Evolutionary conservation across 495 filamentous ascomycete genomes (phyloP).

Genomic region (Podospora comata): DNA sequence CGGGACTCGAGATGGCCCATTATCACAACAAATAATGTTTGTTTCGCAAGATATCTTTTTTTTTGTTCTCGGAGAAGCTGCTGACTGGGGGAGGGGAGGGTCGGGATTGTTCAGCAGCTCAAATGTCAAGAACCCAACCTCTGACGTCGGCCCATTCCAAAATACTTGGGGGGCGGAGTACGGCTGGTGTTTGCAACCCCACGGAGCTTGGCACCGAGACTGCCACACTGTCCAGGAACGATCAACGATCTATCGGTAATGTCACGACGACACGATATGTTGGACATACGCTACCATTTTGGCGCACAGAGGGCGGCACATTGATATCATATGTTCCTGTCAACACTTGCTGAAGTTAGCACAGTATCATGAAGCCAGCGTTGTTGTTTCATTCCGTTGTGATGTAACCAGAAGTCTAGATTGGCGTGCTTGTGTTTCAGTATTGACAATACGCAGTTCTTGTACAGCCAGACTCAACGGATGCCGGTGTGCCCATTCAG

Average conservation of each 20-base stretch:
- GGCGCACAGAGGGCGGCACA: not conserved
- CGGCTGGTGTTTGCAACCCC: not conserved
- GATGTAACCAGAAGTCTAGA: not conserved
- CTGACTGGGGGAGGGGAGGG: not conserved
- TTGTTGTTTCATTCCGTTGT: not conserved
- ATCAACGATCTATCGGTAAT: not conserved
- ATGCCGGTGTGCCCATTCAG: not conserved
- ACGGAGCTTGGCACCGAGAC: not conserved
- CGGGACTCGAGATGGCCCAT: constrained; percentile 95
- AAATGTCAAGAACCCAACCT: constrained; percentile 39
- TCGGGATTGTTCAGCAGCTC: not conserved
- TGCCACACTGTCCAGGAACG: not conserved
- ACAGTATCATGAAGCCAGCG: not conserved
- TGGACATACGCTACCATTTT: not conserved
- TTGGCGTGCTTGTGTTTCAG: not conserved
- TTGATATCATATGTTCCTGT: not conserved
- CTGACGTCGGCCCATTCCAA: constrained; percentile 1
- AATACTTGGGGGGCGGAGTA: not conserved
- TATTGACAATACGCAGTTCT: not conserved
- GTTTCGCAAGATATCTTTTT: not conserved
- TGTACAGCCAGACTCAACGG: too few species aligned
- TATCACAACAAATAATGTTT: constrained; percentile 68
- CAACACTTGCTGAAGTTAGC: not conserved
- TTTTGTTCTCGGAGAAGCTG: not conserved
- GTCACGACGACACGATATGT: not conserved